Conservation (phyloP, 2,329 filamentous ascomycete genomes). For the Cytospora chrysosperma region DNA sequence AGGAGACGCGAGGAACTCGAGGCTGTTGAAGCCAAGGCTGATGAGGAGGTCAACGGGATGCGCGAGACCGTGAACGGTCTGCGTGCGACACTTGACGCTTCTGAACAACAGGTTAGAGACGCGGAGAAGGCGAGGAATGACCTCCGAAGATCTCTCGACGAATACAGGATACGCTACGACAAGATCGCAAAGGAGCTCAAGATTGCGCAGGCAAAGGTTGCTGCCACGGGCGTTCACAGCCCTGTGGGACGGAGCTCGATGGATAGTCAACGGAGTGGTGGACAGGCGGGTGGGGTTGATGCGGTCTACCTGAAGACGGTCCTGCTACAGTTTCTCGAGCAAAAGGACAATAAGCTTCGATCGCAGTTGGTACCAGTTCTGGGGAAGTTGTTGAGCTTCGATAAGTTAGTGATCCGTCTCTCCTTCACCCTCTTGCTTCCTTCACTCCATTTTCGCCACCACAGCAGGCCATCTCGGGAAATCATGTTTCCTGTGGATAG, state of each 20-base stretch:
- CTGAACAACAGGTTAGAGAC: slow-evolving; percentile 80
- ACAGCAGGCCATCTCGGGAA: neutral
- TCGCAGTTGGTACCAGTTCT: slow-evolving; percentile 76
- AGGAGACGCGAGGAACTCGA: slow-evolving; percentile 75
- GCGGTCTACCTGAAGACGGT: slow-evolving; percentile 77
- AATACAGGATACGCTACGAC: slow-evolving; percentile 73
- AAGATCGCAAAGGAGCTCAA: slow-evolving; percentile 71
- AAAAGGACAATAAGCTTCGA: slow-evolving; percentile 74
- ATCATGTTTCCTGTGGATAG: neutral
- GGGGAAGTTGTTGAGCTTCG: slow-evolving; percentile 73
- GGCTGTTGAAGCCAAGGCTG: slow-evolving; percentile 63
- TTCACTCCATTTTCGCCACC: neutral
- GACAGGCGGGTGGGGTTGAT: slow-evolving; percentile 38
- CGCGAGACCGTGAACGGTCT: slow-evolving; percentile 75
- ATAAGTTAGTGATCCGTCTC: slow-evolving; percentile 56
- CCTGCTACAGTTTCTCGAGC: slow-evolving; percentile 76
- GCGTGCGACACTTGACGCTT: slow-evolving; percentile 78
- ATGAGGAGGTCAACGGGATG: slow-evolving; percentile 73
- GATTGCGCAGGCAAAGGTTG: slow-evolving; percentile 48
- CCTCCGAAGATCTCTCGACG: slow-evolving; percentile 72
- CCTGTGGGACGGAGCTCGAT: slow-evolving; percentile 39
- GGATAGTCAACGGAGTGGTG: slow-evolving; percentile 45
- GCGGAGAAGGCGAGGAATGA: slow-evolving; percentile 79
- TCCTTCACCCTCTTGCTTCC: neutral
- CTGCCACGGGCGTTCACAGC: slow-evolving; percentile 34